Conservation (phyloP, 768 basidiomycete species). For the Suillus weaverae region DNA sequence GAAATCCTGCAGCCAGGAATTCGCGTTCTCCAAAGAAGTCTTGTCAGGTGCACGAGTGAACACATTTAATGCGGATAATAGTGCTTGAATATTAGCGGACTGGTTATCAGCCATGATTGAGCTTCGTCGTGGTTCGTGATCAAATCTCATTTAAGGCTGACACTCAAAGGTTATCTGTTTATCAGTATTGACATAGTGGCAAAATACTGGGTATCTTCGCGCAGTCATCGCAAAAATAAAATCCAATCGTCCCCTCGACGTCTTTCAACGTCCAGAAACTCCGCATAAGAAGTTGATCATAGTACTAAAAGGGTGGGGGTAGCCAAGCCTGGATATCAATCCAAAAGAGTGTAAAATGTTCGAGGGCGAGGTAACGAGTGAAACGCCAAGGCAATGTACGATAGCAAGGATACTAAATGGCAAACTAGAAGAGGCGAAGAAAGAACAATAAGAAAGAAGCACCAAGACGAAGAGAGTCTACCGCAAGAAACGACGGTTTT, state of each 20-base stretch:
- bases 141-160: slow-evolving; percentile 1
- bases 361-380: slow-evolving; percentile 31
- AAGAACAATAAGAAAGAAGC: slow-evolving; percentile 20
- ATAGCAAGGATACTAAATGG: slow-evolving; percentile 40
- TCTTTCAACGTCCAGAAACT: slow-evolving; percentile 23
- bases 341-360: slow-evolving; percentile 61
- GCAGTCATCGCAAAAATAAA: slow-evolving; percentile 15
- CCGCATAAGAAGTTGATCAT: slow-evolving; percentile 42
- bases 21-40: slow-evolving; percentile 78
- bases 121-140: slow-evolving; percentile 2
- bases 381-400: slow-evolving; percentile 41
- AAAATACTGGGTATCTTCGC: slow-evolving; percentile 37
- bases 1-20: slow-evolving; percentile 96
- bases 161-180: slow-evolving; percentile 26
- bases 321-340: slow-evolving; percentile 53
- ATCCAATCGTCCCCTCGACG: slow-evolving; percentile 27
- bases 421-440: slow-evolving; percentile 38
- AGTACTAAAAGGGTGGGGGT: slow-evolving; percentile 46
- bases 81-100: slow-evolving; percentile 54
- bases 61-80: slow-evolving; percentile 76
- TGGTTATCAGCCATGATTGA: slow-evolving; percentile 45
- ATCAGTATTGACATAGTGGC: slow-evolving; percentile 34
- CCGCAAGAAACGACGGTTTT: slow-evolving; percentile 38
- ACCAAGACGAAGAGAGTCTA: slow-evolving; percentile 18
- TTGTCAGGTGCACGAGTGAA: slow-evolving; percentile 84